These are phyloP conservation scores for Coprinopsis marcescibilis DNA, from an alignment of 768 basidiomycete species.

Conservation along the genomic window DNA sequence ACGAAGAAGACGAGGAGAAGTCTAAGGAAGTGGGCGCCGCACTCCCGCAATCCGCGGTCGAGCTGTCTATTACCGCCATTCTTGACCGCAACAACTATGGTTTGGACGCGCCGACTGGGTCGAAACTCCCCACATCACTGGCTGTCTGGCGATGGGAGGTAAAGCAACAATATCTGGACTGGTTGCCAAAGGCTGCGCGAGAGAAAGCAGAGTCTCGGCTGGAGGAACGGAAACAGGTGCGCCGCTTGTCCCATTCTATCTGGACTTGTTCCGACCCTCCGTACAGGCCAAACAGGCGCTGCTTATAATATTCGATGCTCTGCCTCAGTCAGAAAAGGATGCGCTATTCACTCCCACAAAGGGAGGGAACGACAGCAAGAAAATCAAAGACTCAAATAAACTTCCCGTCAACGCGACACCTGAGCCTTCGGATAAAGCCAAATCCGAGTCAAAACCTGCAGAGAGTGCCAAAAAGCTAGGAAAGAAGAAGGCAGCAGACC, in stretches of 20 bases:
- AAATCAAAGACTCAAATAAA: slow-evolving; percentile 27
- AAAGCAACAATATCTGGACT: slow-evolving; percentile 46
- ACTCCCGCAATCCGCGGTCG: slow-evolving; percentile 51
- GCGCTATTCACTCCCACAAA: slow-evolving; percentile 53
- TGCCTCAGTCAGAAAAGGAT: slow-evolving; percentile 53
- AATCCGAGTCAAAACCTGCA: slow-evolving; percentile 21
- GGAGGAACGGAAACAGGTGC: slow-evolving; percentile 61
- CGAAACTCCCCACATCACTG: slow-evolving; percentile 55
- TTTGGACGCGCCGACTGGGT: slow-evolving; percentile 45
- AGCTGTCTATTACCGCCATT: slow-evolving; percentile 56
- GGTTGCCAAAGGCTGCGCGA: slow-evolving; percentile 60
- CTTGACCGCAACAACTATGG: slow-evolving; percentile 80
- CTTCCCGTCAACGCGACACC: slow-evolving; percentile 8
- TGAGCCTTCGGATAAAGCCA: slow-evolving; percentile 10
- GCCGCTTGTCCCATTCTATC: slow-evolving; percentile 12
- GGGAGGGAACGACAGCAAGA: slow-evolving; percentile 26
- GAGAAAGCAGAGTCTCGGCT: slow-evolving; percentile 58
- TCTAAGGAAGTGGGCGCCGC: slow-evolving; percentile 29
- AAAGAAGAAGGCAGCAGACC: slow-evolving; percentile 27
- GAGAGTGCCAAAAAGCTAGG: slow-evolving; percentile 27
- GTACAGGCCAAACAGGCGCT: slow-evolving; percentile 56
- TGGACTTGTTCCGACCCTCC: background rate
- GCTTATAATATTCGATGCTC: slow-evolving; percentile 44
- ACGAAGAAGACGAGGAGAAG: slow-evolving; percentile 43
- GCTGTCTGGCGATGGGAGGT: slow-evolving; percentile 89